Evolutionary conservation across 768 basidiomycete genomes (phyloP).

Genomic region (Psilocybe azurescens): DNA sequence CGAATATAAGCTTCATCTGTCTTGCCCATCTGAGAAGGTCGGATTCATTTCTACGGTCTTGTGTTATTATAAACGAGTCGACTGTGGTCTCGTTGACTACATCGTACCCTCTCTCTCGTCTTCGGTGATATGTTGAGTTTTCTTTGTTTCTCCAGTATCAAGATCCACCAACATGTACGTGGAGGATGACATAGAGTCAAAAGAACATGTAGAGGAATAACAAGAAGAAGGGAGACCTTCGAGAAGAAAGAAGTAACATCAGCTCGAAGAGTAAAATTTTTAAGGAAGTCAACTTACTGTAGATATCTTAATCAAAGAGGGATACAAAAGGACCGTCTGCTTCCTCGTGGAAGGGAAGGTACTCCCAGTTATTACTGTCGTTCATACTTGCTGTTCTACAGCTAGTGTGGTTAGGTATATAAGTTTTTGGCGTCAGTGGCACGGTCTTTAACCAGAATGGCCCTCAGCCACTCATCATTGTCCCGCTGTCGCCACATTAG

Average conservation of each 20-base stretch:
- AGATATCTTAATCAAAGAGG: not conserved
- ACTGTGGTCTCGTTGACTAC: not conserved
- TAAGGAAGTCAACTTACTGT: not conserved
- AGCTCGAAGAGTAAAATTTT: too few species aligned
- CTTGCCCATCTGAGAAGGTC: not conserved
- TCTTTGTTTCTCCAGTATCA: not conserved
- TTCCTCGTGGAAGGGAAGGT: not conserved
- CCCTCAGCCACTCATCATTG: too few species aligned
- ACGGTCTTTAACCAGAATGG: too few species aligned
- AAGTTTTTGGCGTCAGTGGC: not conserved
- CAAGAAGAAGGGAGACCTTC: not conserved
- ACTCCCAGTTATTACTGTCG: not conserved
- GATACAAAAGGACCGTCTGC: not conserved
- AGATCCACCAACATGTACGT: not conserved
- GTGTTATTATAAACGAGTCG: not conserved
- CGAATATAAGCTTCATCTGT: too few species aligned
- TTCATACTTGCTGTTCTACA: not conserved
- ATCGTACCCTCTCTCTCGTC: not conserved
- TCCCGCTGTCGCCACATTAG: too few species aligned
- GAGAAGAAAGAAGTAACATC: too few species aligned
- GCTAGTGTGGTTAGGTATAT: not conserved
- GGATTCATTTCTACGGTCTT: not conserved
- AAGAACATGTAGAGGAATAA: not conserved
- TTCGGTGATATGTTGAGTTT: not conserved
- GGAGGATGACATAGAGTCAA: not conserved